Evolutionary conservation across 2,329 filamentous ascomycete species (phyloP).

Genomic region (Penicillium polonicum): DNA sequence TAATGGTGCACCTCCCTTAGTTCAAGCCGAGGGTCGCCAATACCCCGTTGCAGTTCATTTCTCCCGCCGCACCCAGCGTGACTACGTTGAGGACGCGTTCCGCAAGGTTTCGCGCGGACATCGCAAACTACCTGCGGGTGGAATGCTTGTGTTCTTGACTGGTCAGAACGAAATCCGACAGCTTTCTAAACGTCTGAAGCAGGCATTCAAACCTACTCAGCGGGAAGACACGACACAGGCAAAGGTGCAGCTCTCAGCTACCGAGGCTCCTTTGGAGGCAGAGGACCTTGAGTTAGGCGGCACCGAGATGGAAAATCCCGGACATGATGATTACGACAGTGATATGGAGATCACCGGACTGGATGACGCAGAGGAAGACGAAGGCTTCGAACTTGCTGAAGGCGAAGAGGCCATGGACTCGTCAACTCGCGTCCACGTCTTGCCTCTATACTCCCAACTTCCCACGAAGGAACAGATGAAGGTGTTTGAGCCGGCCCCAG

Average conservation of each 20-base stretch:
- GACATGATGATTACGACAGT: constrained; percentile 54
- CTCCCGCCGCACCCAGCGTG: constrained; percentile 72
- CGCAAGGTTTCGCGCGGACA: constrained; percentile 85
- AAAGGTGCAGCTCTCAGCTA: constrained; percentile 72
- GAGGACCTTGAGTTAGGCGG: constrained; percentile 83
- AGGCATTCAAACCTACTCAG: constrained; percentile 59
- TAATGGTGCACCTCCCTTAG: constrained; percentile 69
- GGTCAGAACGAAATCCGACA: constrained; percentile 87
- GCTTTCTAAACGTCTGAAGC: constrained; percentile 75
- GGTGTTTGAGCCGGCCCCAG: constrained; percentile 82
- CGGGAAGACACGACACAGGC: constrained; percentile 56
- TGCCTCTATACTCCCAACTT: constrained; percentile 92
- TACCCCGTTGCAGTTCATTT: constrained; percentile 90
- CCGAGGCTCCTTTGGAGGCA: constrained; percentile 74
- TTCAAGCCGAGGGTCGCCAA: constrained; percentile 89
- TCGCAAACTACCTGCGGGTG: constrained; percentile 82
- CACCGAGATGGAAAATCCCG: constrained; percentile 47
- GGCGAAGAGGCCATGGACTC: constrained; percentile 59
- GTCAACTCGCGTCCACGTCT: constrained; percentile 72
- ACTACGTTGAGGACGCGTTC: constrained; percentile 90
- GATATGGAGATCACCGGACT: constrained; percentile 62
- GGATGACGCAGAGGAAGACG: constrained; percentile 59
- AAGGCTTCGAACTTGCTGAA: constrained; percentile 62
- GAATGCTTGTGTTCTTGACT: constrained; percentile 91
- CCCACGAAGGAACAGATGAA: constrained; percentile 86